A percentile compares a stretch with the other conserved stretches of the same genome.
Evolutionary conservation across 768 basidiomycete species (phyloP).

Genomic region (Suillus sp.): DNA sequence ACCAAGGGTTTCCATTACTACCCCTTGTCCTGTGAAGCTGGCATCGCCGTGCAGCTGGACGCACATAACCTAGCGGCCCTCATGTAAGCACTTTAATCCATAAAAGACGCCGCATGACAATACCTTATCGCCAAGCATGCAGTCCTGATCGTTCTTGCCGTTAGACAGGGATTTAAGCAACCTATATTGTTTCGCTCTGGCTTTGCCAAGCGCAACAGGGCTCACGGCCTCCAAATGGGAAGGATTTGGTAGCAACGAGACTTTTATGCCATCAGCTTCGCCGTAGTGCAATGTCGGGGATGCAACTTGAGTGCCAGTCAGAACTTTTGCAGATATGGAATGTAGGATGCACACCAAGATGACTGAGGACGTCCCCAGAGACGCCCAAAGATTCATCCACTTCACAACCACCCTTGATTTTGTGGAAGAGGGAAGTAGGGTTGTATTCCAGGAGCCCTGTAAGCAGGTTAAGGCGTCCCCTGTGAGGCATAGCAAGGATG

Average conservation of each 20-base stretch:
- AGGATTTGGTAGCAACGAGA: constrained; percentile 80
- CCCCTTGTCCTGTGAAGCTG: constrained; percentile 87
- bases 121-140: constrained; percentile 37
- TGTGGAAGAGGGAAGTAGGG: constrained; percentile 76
- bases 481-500: constrained; percentile 84
- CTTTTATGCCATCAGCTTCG: constrained; percentile 56
- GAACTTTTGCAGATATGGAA: background rate
- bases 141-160: constrained; percentile 21
- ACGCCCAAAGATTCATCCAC: constrained; percentile 64
- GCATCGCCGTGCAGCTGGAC: constrained; percentile 93
- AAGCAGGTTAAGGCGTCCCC: constrained; percentile 84
- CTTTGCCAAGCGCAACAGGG: constrained; percentile 86
- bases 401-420: constrained; percentile 81
- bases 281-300: constrained; percentile 66
- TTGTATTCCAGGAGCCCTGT: constrained; percentile 73
- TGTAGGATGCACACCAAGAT: constrained; percentile 55
- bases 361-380: constrained; percentile 87
- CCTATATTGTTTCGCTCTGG: constrained; percentile 87
- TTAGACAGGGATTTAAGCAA: constrained; percentile 66
- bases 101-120: background rate
- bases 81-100: background rate
- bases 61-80: constrained; percentile 81
- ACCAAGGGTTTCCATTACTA: constrained; percentile 86
- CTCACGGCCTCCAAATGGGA: constrained; percentile 90
- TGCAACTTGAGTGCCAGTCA: constrained; percentile 43